Conservation (phyloP, 192 early-diverging fungal species). For the Linnemannia elongata region DNA sequence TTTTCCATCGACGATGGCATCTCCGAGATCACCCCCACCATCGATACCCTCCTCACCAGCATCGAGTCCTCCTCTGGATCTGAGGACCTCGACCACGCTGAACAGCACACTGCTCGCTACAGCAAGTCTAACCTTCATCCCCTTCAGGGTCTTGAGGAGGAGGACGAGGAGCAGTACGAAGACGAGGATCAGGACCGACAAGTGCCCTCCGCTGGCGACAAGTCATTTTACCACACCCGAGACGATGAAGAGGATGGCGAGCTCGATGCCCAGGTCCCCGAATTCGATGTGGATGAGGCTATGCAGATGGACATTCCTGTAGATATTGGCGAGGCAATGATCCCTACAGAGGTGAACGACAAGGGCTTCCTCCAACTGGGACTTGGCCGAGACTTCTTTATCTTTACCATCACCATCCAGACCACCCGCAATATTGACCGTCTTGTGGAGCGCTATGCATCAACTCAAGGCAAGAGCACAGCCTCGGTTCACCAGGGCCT, state of each 20-base stretch:
- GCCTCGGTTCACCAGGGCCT: constrained; percentile 37
- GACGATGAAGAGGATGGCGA: constrained; percentile 26
- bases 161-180: constrained; percentile 32
- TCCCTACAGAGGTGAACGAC: constrained; percentile 55
- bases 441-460: constrained; percentile 35
- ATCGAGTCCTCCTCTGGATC: constrained; percentile 46
- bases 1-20: constrained; percentile 56
- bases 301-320: constrained; percentile 53
- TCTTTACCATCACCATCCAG: constrained; percentile 56
- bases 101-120: constrained; percentile 13
- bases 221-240: constrained; percentile 28
- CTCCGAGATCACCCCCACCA: constrained; percentile 40
- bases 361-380: constrained; percentile 53
- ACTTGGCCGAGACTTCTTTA: constrained; percentile 46
- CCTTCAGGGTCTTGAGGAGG: constrained; percentile 46
- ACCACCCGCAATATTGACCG: constrained; percentile 33
- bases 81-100: constrained; percentile 24
- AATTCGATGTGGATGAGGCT: constrained; percentile 27
- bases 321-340: constrained; percentile 52
- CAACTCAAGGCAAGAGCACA: constrained; percentile 7
- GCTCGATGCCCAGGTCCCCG: constrained; percentile 21
- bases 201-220: constrained; percentile 44
- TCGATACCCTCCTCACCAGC: constrained; percentile 50
- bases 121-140: constrained; percentile 3
- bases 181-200: constrained; percentile 34